Percentiles rank a stretch among this genome's conserved stretches.
phyloP scores from a whole-genome alignment of 139 green algal species.

The Coccomyxa sp. region DNA sequence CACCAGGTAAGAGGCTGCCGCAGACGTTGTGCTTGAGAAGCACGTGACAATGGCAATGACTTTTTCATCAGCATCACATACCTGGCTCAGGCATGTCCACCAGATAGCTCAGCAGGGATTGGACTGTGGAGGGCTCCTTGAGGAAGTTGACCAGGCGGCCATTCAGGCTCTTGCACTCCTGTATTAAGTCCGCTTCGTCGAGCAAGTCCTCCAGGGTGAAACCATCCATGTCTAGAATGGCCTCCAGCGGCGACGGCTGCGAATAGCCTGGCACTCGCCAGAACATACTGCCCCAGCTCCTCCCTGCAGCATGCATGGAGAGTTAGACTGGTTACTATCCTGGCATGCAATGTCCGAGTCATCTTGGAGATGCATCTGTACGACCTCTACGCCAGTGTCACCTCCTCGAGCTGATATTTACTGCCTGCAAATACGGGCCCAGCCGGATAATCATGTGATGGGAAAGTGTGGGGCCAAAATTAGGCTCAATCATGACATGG shows the following conservation, averaged over 20 bases:
- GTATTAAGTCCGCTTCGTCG: conserved; percentile 92
- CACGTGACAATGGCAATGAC: no score
- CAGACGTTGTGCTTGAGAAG: no score
- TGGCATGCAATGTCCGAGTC: no score
- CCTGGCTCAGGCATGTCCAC: neutral
- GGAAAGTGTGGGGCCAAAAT: no score
- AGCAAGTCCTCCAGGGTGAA: conserved; percentile 91
- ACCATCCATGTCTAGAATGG: conserved; percentile 83
- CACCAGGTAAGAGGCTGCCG: no score
- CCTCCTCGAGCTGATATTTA: no score
- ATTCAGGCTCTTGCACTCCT: conserved; percentile 92
- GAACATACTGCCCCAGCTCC: conserved; percentile 52
- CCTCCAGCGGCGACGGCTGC: conserved; percentile 59
- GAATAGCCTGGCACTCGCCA: conserved; percentile 64
- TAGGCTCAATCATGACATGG: no score
- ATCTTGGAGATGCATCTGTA: no score
- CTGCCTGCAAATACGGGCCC: no score
- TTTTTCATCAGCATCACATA: neutral
- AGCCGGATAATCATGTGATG: no score
- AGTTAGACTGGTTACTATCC: no score
- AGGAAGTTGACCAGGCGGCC: conserved; percentile 78
- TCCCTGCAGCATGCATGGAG: neutral
- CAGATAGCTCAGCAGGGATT: conserved; percentile 61
- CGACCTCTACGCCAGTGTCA: no score
- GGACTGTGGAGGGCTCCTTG: conserved; percentile 55